Evolutionary conservation across 768 basidiomycete species (phyloP).

Genomic region (Amanita fuliginea): DNA sequence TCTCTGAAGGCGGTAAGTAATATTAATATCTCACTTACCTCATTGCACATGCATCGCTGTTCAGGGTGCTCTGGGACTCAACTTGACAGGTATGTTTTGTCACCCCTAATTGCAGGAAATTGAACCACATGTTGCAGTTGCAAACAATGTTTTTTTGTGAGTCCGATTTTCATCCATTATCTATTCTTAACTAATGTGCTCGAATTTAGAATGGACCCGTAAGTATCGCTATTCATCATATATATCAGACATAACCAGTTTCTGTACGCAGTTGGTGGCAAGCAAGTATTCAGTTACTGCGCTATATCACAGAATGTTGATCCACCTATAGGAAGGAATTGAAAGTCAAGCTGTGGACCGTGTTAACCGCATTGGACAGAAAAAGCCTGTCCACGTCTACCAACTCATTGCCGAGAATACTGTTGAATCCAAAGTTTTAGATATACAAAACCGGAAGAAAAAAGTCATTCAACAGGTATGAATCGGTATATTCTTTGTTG

Average conservation of each 20-base stretch:
- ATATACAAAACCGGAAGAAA: slow-evolving; percentile 84
- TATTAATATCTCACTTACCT: neutral
- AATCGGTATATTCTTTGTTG: neutral
- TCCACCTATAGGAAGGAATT: slow-evolving; percentile 52
- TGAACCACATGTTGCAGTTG: slow-evolving; percentile 27
- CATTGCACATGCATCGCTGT: neutral
- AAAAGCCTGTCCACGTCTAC: slow-evolving; percentile 74
- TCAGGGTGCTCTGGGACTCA: slow-evolving; percentile 74
- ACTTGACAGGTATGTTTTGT: slow-evolving; percentile 46
- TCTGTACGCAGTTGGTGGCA: slow-evolving; percentile 63
- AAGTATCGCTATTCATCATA: slow-evolving; percentile 18
- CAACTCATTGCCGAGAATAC: slow-evolving; percentile 87
- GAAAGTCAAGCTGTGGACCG: slow-evolving; percentile 78
- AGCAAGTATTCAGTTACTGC: slow-evolving; percentile 17
- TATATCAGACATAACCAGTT: slow-evolving; percentile 1
- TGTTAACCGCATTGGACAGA: slow-evolving; percentile 81
- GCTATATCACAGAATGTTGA: slow-evolving; percentile 2
- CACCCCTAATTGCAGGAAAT: neutral
- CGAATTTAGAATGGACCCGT: slow-evolving; percentile 68
- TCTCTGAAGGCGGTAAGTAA: slow-evolving; percentile 61
- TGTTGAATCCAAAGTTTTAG: slow-evolving; percentile 78
- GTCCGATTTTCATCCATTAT: slow-evolving; percentile 14
- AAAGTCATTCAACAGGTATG: slow-evolving; percentile 60
- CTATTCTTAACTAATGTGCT: neutral
- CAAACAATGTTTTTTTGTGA: slow-evolving; percentile 78